Percentiles rank a stretch among this genome's conserved stretches.
These are phyloP conservation scores for Metarhizium brunneum DNA, from an alignment of 2,329 filamentous ascomycete species.

Conservation along the genomic window DNA sequence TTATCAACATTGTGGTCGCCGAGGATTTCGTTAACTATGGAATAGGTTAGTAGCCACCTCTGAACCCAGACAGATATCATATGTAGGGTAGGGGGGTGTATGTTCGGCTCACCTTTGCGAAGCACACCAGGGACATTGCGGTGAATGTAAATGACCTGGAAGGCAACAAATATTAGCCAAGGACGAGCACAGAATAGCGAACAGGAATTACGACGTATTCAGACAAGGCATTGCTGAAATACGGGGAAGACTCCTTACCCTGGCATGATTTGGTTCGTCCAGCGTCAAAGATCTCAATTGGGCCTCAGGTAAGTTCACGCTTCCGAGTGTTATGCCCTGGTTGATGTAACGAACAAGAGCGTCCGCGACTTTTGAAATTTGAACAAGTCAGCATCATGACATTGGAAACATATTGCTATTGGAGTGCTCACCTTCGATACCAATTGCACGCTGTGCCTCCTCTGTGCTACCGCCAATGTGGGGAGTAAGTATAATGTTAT, in stretches of 20 bases:
- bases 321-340: constrained; percentile 80
- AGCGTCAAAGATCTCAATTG: constrained; percentile 80
- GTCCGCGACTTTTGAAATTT: constrained; percentile 52
- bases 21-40: constrained; percentile 80
- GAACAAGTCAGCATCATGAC: background rate
- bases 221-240: background rate
- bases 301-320: constrained; percentile 96
- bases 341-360: constrained; percentile 92
- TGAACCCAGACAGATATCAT: background rate
- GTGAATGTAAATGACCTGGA: constrained; percentile 84
- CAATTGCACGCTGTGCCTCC: constrained; percentile 93
- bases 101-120: constrained; percentile 53
- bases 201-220: background rate
- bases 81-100: background rate
- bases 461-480: constrained; percentile 98
- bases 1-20: constrained; percentile 97
- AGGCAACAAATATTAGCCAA: constrained; percentile 8
- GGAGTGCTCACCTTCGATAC: constrained; percentile 58
- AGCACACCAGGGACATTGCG: constrained; percentile 93
- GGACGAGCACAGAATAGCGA: background rate
- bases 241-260: constrained; percentile 38
- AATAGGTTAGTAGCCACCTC: background rate
- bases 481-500: constrained; percentile 90
- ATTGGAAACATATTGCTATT: background rate
- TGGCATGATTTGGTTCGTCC: constrained; percentile 81